These are phyloP conservation scores for Wickerhamiella sorbophila DNA, from an alignment of 805 yeast species.

Conservation along the genomic window DNA sequence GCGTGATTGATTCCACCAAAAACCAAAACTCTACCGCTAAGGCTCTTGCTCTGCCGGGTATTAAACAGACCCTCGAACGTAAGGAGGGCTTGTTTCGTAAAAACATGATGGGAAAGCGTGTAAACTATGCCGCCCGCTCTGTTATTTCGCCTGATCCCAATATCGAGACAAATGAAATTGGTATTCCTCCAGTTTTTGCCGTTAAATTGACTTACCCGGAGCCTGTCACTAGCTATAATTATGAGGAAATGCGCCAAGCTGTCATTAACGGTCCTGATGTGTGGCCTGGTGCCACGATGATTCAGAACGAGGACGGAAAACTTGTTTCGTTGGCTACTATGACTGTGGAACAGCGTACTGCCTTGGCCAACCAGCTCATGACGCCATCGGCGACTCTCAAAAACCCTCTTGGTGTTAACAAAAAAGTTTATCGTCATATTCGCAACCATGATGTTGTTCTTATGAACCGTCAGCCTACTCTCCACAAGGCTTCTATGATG, in stretches of 20 bases:
- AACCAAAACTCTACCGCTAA: slow-evolving; percentile 59
- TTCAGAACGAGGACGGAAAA: slow-evolving; percentile 90
- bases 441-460: slow-evolving; percentile 88
- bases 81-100: slow-evolving; percentile 97
- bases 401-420: slow-evolving; percentile 36
- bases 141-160: slow-evolving; percentile 99
- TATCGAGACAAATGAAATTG: slow-evolving; percentile 94
- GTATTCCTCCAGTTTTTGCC: slow-evolving; percentile 98
- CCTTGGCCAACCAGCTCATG: slow-evolving; percentile 82
- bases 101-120: slow-evolving; percentile 99
- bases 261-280: slow-evolving; percentile 94
- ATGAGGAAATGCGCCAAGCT: slow-evolving; percentile 80
- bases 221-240: slow-evolving; percentile 88
- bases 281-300: slow-evolving; percentile 98
- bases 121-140: slow-evolving; percentile 96
- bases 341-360: slow-evolving; percentile 87
- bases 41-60: slow-evolving; percentile 77
- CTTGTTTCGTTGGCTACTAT: slow-evolving; percentile 70
- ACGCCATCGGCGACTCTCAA: slow-evolving; percentile 49
- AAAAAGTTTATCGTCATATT: slow-evolving; percentile 89
- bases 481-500: slow-evolving; percentile 99
- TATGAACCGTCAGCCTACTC: slow-evolving; percentile 98
- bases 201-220: slow-evolving; percentile 92
- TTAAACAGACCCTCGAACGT: slow-evolving; percentile 94
- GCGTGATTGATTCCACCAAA: slow-evolving; percentile 82